A percentile compares a stretch with the other conserved stretches of the same genome.
phyloP scores from a whole-genome alignment of 192 early-diverging fungal species.

The Chytriomyces confervae region DNA sequence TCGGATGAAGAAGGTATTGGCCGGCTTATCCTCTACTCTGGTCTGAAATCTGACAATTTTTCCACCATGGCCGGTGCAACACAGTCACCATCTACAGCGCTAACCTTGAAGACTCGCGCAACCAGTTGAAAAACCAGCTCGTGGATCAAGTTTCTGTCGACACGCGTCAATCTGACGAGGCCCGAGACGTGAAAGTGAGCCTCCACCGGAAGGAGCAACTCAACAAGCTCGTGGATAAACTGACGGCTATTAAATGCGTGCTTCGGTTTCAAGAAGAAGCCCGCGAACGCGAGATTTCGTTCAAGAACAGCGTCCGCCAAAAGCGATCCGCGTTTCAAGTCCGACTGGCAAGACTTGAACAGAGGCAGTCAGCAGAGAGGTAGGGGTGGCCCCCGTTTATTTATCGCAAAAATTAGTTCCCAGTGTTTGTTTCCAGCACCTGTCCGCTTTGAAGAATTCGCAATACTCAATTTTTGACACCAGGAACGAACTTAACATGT shows the following conservation, averaged over 20 bases:
- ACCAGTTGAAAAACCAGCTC: constrained; percentile 26
- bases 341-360: constrained; percentile 26
- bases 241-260: constrained; percentile 25
- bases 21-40: neutral
- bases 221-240: constrained; percentile 31
- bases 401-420: neutral
- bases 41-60: neutral
- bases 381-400: neutral
- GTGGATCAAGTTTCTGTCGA: constrained; percentile 17
- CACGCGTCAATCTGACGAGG: constrained; percentile 28
- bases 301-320: constrained; percentile 34
- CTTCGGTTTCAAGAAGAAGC: constrained; percentile 41
- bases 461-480: neutral
- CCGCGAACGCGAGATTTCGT: constrained; percentile 23
- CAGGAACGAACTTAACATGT: constrained; percentile 34
- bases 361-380: constrained; percentile 34
- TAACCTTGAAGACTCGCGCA: constrained; percentile 38
- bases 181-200: constrained; percentile 24
- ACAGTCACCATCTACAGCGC: constrained; percentile 34
- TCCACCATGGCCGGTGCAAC: neutral
- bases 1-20: constrained; percentile 32
- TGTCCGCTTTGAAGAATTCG: too few relatives aligned
- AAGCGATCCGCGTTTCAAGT: constrained; percentile 35
- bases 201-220: constrained; percentile 33
- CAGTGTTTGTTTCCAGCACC: too few relatives aligned